Base-by-base conservation (phyloP, 1,139 yeast species). In the Candida freyschussii region DNA sequence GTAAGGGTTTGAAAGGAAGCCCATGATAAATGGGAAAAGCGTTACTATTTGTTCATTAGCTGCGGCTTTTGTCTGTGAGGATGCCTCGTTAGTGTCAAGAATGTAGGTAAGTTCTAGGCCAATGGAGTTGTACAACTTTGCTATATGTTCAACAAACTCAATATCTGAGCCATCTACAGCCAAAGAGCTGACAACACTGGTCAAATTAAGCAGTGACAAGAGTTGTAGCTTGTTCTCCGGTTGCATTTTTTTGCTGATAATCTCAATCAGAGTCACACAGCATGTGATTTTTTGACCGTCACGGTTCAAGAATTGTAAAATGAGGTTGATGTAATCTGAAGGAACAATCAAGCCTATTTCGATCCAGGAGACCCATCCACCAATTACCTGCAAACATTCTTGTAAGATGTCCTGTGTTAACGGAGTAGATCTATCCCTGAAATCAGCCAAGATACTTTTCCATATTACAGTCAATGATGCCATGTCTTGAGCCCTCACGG, bases 321-420 rank as follows among this genome's bases (percentile, higher is more conserved):
- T 70, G 30, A 75, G 57, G 30, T 68, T 65, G 47, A 87, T 68
- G 50, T 76, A 81, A 26, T 75, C 74, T 14, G 78, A 72, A 32
- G 78, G 76, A 21, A 89, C 74, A 40, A 93, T 79, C 41, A 91
- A 64, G 19, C 78, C 68, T 42, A 91, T 84, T 52, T 93, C 98
- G 59, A 91, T 86, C 99, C 99, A 93, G 19, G 89, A 80, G 18
- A 87, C 84, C 69, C 84, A 93, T 15, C 78, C 77, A 7, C 96
- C 97, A 36, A 91, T 73, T 36, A 78, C 78, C 34, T 68, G 67
- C 36, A 86, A 66, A n/a, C 78, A 64, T 37, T 72, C 70, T 40
- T 72, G 75, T 36, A 80, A 55, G 29, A 81, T 72, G 14, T 72
- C 82, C 25, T 54, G 55, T 8, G 68, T 41, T 26, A 65, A 34